phyloP scores from a whole-genome alignment of 306 rosid species.

The Bauhinia variegata region DNA sequence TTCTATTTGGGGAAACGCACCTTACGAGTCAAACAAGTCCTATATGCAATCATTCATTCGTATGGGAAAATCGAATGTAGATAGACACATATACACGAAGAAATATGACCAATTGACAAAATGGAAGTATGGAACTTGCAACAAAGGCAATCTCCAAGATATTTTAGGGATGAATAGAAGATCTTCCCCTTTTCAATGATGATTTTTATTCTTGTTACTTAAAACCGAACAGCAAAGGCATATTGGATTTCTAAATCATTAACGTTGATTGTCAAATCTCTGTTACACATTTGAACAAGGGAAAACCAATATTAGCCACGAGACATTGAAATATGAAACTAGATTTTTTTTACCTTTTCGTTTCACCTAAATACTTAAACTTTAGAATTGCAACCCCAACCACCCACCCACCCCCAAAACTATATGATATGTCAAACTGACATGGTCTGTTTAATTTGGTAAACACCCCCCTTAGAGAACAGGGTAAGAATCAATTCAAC shows the following conservation, averaged over 20 bases:
- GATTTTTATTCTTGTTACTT: no score
- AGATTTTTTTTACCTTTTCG: no score
- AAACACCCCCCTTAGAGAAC: no score
- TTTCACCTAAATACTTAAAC: background rate
- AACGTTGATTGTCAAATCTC: no score
- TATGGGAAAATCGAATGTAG: background rate
- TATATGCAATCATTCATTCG: background rate
- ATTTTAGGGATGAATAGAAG: conserved; percentile 8
- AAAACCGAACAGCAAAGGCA: no score
- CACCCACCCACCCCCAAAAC: no score
- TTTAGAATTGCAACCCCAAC: background rate
- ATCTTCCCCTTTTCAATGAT: background rate
- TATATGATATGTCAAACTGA: no score
- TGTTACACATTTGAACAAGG: no score
- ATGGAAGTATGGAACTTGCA: background rate
- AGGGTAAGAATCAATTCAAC: no score
- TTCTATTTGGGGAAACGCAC: background rate
- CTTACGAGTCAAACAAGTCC: conserved; percentile 6
- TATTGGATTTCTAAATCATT: no score
- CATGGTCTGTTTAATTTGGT: background rate
- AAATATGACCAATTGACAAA: conserved; percentile 1
- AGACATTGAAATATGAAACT: no score
- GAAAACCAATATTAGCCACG: no score
- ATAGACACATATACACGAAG: conserved; percentile 12
- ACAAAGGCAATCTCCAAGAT: conserved; percentile 19